Conservation (phyloP, 345 rosid species). For the Firmiana major region DNA sequence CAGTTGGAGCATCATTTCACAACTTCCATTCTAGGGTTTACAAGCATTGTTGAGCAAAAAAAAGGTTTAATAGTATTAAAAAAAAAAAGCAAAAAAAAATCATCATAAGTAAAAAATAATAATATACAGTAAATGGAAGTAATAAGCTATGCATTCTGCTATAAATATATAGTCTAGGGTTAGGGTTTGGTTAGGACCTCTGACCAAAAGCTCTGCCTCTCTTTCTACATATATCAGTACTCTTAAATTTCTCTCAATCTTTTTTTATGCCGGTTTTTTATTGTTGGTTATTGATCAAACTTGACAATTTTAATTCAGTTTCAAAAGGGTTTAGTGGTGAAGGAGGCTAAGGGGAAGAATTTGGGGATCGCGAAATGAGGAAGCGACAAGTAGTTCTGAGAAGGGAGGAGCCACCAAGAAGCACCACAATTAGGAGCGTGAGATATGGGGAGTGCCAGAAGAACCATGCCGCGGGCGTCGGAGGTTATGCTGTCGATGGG, state of each 20-base stretch:
- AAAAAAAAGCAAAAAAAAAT: neutral
- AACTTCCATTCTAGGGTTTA: slow-evolving; percentile 28
- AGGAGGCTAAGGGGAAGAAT: neutral
- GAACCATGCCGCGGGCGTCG: slow-evolving; percentile 70
- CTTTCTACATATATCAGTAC: neutral
- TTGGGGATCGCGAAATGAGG: slow-evolving; percentile 42
- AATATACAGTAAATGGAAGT: neutral
- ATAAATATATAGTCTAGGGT: slow-evolving; percentile 51
- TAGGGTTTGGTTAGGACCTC: slow-evolving; percentile 34
- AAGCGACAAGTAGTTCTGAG: slow-evolving; percentile 67
- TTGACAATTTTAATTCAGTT: slow-evolving; percentile 13
- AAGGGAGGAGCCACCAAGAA: slow-evolving; percentile 52
- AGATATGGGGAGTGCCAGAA: slow-evolving; percentile 74
- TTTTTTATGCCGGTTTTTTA: slow-evolving; percentile 1
- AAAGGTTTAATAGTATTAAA: slow-evolving; percentile 14
- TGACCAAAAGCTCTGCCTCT: neutral
- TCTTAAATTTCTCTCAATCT: slow-evolving; percentile 4
- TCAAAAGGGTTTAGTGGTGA: slow-evolving; percentile 4
- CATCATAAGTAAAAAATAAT: neutral
- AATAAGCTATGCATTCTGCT: slow-evolving; percentile 12
- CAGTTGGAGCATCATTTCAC: slow-evolving; percentile 41
- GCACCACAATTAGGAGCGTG: slow-evolving; percentile 38
- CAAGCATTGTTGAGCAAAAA: too few relatives aligned
- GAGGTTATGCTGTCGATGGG: slow-evolving; percentile 73
- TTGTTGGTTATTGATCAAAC: neutral